These are phyloP conservation scores for Hypoxylon intermedium DNA, from an alignment of 495 filamentous ascomycete species.

Conservation along the genomic window DNA sequence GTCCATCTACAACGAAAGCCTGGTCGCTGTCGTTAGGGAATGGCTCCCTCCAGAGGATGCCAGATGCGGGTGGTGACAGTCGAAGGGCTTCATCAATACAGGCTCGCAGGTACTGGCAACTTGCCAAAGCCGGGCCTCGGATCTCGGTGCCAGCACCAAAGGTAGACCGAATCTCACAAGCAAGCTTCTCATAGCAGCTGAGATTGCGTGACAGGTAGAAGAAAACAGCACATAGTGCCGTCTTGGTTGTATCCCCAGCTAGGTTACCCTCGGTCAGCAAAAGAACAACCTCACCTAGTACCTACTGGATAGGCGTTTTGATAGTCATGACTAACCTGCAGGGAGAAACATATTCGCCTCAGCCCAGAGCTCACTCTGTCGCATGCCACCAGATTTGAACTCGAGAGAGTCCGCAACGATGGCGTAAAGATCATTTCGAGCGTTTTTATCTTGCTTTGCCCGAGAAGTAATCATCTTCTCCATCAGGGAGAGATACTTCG, in stretches of 20 bases:
- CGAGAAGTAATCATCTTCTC: constrained; percentile 4
- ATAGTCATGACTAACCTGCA: too few relatives aligned
- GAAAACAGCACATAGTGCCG: neutral
- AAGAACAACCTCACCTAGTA: too few relatives aligned
- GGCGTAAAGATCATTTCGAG: neutral
- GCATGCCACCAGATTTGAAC: neutral
- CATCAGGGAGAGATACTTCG: neutral
- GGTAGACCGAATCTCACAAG: neutral
- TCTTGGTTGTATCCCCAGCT: neutral
- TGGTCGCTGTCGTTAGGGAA: neutral
- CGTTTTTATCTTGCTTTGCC: neutral
- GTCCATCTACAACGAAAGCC: neutral
- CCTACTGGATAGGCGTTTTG: too few relatives aligned
- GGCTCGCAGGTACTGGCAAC: neutral
- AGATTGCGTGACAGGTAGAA: neutral
- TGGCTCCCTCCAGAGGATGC: neutral
- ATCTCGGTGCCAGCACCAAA: neutral
- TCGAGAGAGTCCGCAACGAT: neutral
- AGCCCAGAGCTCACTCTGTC: neutral
- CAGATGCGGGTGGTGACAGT: neutral
- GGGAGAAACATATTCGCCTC: too few relatives aligned
- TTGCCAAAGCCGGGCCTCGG: neutral
- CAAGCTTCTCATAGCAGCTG: neutral
- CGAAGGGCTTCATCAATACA: neutral
- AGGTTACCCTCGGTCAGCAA: too few relatives aligned